Percentiles rank a stretch among this genome's conserved stretches.
Evolutionary conservation across 768 basidiomycete genomes (phyloP).

Genomic region (Solioccasus polychromus): DNA sequence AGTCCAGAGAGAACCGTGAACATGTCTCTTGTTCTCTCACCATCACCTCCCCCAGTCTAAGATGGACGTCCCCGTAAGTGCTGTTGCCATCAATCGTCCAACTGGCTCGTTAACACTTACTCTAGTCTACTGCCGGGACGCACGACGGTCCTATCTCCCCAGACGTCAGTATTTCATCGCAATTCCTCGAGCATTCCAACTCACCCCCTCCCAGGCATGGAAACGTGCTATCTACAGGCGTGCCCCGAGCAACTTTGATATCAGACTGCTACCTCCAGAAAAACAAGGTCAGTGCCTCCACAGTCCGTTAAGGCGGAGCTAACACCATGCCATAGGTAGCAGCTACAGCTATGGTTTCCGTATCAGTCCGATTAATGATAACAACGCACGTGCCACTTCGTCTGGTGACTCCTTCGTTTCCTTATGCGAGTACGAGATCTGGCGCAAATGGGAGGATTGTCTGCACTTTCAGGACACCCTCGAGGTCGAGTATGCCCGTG

Average conservation of each 20-base stretch:
- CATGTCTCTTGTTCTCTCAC: background rate
- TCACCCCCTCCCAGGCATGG: conserved; percentile 41
- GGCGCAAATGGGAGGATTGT: conserved; percentile 83
- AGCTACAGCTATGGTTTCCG: conserved; percentile 62
- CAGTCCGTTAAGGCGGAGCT: background rate
- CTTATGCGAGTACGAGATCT: conserved; percentile 62
- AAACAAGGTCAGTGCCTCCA: conserved; percentile 48
- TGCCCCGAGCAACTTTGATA: conserved; percentile 57
- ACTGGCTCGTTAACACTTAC: background rate
- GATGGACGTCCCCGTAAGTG: conserved; percentile 15
- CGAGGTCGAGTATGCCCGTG: conserved; percentile 59
- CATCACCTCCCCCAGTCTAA: conserved; percentile 5
- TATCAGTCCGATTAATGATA: conserved; percentile 43
- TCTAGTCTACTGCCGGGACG: conserved; percentile 8
- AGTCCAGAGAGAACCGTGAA: background rate
- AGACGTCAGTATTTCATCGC: conserved; percentile 23
- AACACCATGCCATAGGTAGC: conserved; percentile 37
- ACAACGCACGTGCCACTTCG: conserved; percentile 28
- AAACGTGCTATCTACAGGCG: conserved; percentile 59
- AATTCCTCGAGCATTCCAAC: background rate
- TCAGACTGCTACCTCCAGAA: conserved; percentile 54
- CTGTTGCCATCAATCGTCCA: background rate
- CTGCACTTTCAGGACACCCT: conserved; percentile 70
- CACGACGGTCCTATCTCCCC: conserved; percentile 13
- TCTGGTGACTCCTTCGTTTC: conserved; percentile 39